These are phyloP conservation scores for Linum trigynum DNA, from an alignment of 345 rosid species.

Conservation along the genomic window DNA sequence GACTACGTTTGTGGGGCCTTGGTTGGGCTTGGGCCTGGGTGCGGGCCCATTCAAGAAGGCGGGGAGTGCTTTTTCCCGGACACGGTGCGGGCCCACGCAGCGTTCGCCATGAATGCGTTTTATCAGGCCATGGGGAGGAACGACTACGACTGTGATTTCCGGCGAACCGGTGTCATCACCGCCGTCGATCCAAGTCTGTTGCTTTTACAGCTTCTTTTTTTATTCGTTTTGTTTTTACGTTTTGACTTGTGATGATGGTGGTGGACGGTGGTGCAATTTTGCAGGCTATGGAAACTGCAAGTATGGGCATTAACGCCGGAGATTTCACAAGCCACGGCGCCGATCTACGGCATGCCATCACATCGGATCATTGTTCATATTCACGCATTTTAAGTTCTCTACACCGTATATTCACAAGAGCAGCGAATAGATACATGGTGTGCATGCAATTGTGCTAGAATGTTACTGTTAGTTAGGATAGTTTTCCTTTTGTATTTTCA, in stretches of 20 bases:
- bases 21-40: slow-evolving; percentile 27
- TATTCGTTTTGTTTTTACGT: not conserved
- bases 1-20: slow-evolving; percentile 52
- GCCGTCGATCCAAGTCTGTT: slow-evolving; percentile 41
- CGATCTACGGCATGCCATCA: too few relatives aligned
- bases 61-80: slow-evolving; percentile 53
- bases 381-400: too few relatives aligned
- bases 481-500: too few relatives aligned
- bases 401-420: too few relatives aligned
- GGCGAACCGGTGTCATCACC: slow-evolving; percentile 39
- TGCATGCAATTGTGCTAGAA: too few relatives aligned
- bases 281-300: slow-evolving; percentile 56
- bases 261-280: not conserved
- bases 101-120: slow-evolving; percentile 61
- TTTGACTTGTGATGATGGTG: not conserved
- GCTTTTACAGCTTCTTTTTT: not conserved
- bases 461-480: too few relatives aligned
- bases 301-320: slow-evolving; percentile 6
- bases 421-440: too few relatives aligned
- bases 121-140: slow-evolving; percentile 47
- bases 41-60: slow-evolving; percentile 37
- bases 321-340: too few relatives aligned
- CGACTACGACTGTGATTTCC: slow-evolving; percentile 49
- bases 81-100: slow-evolving; percentile 58
- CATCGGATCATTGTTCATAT: too few relatives aligned